A percentile compares a stretch with the other conserved stretches of the same genome.
Evolutionary conservation across 495 filamentous ascomycete genomes (phyloP).

Genomic region (Podospora appendiculata): DNA sequence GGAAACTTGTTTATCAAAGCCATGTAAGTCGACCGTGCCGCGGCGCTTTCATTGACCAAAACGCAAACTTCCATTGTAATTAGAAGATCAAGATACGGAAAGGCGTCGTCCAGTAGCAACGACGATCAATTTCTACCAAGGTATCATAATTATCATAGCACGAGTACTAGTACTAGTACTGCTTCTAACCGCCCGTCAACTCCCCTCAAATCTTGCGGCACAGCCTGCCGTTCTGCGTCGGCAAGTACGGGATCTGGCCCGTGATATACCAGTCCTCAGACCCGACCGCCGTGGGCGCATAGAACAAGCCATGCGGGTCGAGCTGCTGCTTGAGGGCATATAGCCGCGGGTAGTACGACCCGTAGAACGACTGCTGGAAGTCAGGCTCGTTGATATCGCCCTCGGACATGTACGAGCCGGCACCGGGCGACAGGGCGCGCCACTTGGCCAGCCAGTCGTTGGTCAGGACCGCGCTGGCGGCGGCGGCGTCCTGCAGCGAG

Average conservation of each 20-base stretch:
- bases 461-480: slow-evolving; percentile 39
- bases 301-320: slow-evolving; percentile 50
- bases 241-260: slow-evolving; percentile 12
- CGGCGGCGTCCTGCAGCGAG: slow-evolving; percentile 14
- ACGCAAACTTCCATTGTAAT: too few relatives aligned
- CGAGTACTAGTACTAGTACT: too few relatives aligned
- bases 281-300: slow-evolving; percentile 46
- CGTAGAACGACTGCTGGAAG: slow-evolving; percentile 54
- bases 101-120: too few relatives aligned
- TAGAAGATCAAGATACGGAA: too few relatives aligned
- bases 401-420: slow-evolving; percentile 41
- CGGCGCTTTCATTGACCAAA: too few relatives aligned
- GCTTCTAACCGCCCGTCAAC: too few relatives aligned
- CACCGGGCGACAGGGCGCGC: slow-evolving; percentile 32
- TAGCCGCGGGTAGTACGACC: slow-evolving; percentile 38
- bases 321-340: slow-evolving; percentile 42
- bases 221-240: slow-evolving; percentile 30
- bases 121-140: too few relatives aligned
- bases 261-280: slow-evolving; percentile 41
- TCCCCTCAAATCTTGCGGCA: slow-evolving; percentile 8
- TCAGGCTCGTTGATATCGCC: slow-evolving; percentile 49
- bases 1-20: too few relatives aligned
- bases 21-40: too few relatives aligned
- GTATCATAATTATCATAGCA: too few relatives aligned
- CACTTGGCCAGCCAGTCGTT: slow-evolving; percentile 38